Evolutionary conservation across 495 filamentous ascomycete species (phyloP).

Genomic region (Penicillium flavigenum): DNA sequence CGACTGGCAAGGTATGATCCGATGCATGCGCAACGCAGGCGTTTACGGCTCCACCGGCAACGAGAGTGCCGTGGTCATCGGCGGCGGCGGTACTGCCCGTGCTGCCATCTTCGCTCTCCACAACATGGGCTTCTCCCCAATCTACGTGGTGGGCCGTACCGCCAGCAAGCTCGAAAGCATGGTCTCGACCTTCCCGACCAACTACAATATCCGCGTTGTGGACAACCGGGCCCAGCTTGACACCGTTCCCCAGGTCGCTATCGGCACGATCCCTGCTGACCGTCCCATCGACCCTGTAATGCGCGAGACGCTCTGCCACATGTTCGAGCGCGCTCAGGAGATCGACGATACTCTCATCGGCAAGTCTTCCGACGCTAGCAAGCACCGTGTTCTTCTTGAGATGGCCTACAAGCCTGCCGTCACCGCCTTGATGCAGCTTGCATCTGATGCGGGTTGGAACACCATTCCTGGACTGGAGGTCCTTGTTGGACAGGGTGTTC

Average conservation of each 20-base stretch:
- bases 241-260: constrained; percentile 64
- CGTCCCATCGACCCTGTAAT: constrained; percentile 74
- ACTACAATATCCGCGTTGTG: constrained; percentile 71
- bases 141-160: constrained; percentile 85
- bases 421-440: constrained; percentile 84
- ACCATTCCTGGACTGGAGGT: constrained; percentile 87
- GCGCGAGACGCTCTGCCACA: constrained; percentile 64
- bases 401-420: constrained; percentile 93
- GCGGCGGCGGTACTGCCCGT: constrained; percentile 86
- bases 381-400: constrained; percentile 69
- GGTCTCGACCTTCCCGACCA: constrained; percentile 67
- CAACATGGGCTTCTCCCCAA: constrained; percentile 75
- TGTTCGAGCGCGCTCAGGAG: constrained; percentile 54
- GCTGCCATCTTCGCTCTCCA: constrained; percentile 89
- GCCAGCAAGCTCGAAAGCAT: constrained; percentile 64
- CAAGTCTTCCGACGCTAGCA: constrained; percentile 30
- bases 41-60: constrained; percentile 45
- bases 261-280: constrained; percentile 90
- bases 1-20: constrained; percentile 92
- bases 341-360: constrained; percentile 31
- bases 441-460: constrained; percentile 77
- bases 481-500: constrained; percentile 82
- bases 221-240: constrained; percentile 50
- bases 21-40: constrained; percentile 72
- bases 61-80: constrained; percentile 63